Base-by-base conservation (phyloP, 108 stramenopile species). In the Fragilaria radians region DNA sequence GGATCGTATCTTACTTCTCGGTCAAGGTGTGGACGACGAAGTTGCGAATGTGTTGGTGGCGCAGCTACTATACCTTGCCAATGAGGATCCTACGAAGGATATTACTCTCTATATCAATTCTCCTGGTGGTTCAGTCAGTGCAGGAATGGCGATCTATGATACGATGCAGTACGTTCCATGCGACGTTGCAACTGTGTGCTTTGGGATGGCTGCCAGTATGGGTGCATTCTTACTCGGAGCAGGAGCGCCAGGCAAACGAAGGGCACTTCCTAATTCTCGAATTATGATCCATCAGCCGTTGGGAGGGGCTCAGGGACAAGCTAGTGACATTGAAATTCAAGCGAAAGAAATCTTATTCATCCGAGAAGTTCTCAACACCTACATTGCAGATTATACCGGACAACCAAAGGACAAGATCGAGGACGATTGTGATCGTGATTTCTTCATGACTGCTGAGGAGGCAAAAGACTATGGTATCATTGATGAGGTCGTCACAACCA, bases 211-310 rank as follows among this genome's bases (percentile, higher is more conserved):
- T 1, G 97, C 97, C 46, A 94, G 93, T 62, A 98, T 98, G 97
- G 97, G 85, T 3, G 89, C 88, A 52, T 98, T 98, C 80, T 86
- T 98, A 69, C 86, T 98, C 61, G 94, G 90, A 11, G 97, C 95
- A 21, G 97, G 97, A 48, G 71, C 85, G 49, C 91, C 94, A 74
- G 95, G 95, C 28, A 91, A 89, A 62, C 85, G 93, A 27, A 67
- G 95, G 66, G 95, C 97, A 14, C 74, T 98, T n/a, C 97, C 97
- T 19, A 90, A 89, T 54, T 93, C 93, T 5, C 82, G 97, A 7
- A 91, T 91, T 62, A 98, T 98, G 97, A 96, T 98, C 75, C 97
- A 98, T 83, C 97, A 98, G 73, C 97, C 97, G 59, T 94, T 94
- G 95, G 97, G 97, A 30, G 96, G 96, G n/a, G 97, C 97, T 2